Percentiles rank a stretch among this genome's conserved stretches.
Conservation (phyloP, 2,329 filamentous ascomycete species). For the Aspergillus pseudoviridinutans region DNA sequence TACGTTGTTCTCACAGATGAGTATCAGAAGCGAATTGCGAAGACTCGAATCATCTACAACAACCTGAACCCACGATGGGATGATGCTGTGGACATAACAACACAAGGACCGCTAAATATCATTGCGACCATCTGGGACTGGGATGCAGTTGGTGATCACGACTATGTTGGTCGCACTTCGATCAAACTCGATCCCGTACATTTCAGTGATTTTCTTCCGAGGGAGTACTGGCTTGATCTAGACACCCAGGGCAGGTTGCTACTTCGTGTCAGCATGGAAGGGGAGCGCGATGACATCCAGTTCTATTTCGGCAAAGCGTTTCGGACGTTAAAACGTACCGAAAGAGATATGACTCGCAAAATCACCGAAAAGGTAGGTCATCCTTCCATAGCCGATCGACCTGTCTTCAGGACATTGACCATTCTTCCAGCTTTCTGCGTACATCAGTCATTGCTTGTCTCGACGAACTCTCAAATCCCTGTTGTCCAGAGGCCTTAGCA, state of each 20-base stretch:
- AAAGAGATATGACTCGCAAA: conserved; percentile 96
- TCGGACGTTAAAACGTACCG: conserved; percentile 87
- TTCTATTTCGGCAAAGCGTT: conserved; percentile 99
- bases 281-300: conserved; percentile 94
- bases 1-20: conserved; percentile 97
- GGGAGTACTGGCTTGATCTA: conserved; percentile 96
- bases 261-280: conserved; percentile 95
- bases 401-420: conserved; percentile 1
- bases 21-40: conserved; percentile 92
- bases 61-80: conserved; percentile 96
- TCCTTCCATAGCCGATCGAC: neutral
- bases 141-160: conserved; percentile 94
- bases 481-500: conserved; percentile 66
- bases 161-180: conserved; percentile 94
- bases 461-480: conserved; percentile 72
- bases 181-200: conserved; percentile 97
- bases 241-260: conserved; percentile 90
- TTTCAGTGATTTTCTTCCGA: conserved; percentile 91
- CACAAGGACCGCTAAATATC: conserved; percentile 84
- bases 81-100: conserved; percentile 93
- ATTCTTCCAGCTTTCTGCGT: conserved; percentile 68
- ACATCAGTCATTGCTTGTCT: conserved; percentile 87
- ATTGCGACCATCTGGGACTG: conserved; percentile 98
- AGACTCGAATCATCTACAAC: conserved; percentile 86
- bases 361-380: conserved; percentile 86